Conservation (phyloP, 1,139 yeast genomes). For the Cylindricascospora bacillispora region DNA sequence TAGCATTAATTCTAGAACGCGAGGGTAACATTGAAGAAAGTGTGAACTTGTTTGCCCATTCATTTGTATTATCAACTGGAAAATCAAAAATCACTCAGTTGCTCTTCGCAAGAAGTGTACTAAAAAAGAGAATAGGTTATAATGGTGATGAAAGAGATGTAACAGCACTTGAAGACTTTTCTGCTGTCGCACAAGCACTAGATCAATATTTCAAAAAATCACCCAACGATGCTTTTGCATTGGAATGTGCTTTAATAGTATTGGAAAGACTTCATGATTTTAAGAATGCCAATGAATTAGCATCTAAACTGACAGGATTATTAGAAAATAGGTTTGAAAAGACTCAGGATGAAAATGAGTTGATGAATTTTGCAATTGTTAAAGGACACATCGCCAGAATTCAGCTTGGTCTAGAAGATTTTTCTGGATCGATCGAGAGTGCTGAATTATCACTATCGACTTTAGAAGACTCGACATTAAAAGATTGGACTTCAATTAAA, state of each 20-base stretch:
- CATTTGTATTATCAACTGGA: constrained; percentile 66
- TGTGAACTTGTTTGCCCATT: constrained; percentile 54
- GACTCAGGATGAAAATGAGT: constrained; percentile 35
- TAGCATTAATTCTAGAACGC: constrained; percentile 56
- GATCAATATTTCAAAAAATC: constrained; percentile 53
- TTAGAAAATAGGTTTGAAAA: constrained; percentile 50
- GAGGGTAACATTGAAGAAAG: constrained; percentile 45
- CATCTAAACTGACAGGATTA: constrained; percentile 34
- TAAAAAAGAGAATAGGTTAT: constrained; percentile 31
- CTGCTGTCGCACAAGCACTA: constrained; percentile 61
- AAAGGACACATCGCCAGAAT: constrained; percentile 63
- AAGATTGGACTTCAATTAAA: constrained; percentile 21
- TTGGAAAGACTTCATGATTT: constrained; percentile 63
- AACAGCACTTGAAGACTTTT: constrained; percentile 49
- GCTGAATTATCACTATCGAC: constrained; percentile 48
- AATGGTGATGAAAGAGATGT: constrained; percentile 39
- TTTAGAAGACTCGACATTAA: constrained; percentile 29
- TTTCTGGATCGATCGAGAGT: constrained; percentile 44
- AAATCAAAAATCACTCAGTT: constrained; percentile 57
- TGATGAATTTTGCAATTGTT: constrained; percentile 43
- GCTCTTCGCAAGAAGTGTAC: constrained; percentile 50
- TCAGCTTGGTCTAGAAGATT: constrained; percentile 46
- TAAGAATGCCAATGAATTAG: constrained; percentile 38
- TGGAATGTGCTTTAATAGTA: constrained; percentile 43
- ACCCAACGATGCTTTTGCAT: constrained; percentile 54